These are phyloP conservation scores for Dactylella cylindrospora DNA, from an alignment of 2,329 filamentous ascomycete genomes.

Conservation along the genomic window DNA sequence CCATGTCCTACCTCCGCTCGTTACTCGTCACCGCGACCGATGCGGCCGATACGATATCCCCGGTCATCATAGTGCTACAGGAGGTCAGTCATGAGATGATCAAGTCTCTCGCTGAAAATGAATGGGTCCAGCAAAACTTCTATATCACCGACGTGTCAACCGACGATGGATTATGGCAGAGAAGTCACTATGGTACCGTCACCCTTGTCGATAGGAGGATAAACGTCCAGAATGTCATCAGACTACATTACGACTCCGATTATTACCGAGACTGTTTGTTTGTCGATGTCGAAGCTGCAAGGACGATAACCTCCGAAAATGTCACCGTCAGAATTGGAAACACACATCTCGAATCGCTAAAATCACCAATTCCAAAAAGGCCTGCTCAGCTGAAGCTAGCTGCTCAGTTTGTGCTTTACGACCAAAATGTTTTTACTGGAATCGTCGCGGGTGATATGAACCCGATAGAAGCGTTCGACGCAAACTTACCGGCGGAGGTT, in stretches of 20 bases:
- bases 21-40: conserved; percentile 32
- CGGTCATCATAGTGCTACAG: conserved; percentile 33
- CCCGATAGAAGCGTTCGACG: conserved; percentile 61
- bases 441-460: conserved; percentile 62
- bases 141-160: conserved; percentile 56
- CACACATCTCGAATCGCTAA: conserved; percentile 61
- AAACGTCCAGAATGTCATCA: conserved; percentile 55
- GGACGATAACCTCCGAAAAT: conserved; percentile 17
- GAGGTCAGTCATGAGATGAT: conserved; percentile 34
- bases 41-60: conserved; percentile 17
- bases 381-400: conserved; percentile 57
- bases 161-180: conserved; percentile 54
- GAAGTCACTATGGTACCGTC: conserved; percentile 58
- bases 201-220: conserved; percentile 58
- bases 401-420: conserved; percentile 54
- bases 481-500: conserved; percentile 56
- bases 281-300: conserved; percentile 54
- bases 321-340: conserved; percentile 58
- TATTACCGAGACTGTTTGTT: conserved; percentile 59
- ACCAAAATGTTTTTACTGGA: conserved; percentile 52
- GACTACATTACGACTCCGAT: conserved; percentile 56
- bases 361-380: conserved; percentile 56
- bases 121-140: conserved; percentile 58
- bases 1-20: conserved; percentile 34
- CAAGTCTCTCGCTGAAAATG: conserved; percentile 51